These are phyloP conservation scores for Pseudogymnoascus destructans DNA, from an alignment of 2,329 filamentous ascomycete genomes.

Conservation along the genomic window DNA sequence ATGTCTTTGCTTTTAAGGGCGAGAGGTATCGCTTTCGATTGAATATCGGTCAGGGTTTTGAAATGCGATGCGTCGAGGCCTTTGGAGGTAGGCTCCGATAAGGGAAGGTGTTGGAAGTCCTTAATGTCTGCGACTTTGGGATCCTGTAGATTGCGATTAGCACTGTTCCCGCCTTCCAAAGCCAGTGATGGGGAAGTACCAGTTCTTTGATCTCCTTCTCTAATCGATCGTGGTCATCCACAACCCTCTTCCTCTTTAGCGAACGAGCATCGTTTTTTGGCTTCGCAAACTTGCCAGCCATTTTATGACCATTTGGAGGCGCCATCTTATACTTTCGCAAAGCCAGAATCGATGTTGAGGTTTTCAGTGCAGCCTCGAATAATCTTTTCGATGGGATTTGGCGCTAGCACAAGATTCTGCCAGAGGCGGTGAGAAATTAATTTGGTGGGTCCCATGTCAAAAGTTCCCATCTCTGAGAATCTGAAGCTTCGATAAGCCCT, in stretches of 20 bases:
- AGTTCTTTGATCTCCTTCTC: slow-evolving; percentile 23
- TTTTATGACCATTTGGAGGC: slow-evolving; percentile 15
- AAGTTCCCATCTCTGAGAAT: slow-evolving; percentile 6
- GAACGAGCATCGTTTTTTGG: slow-evolving; percentile 18
- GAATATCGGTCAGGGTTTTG: slow-evolving; percentile 81
- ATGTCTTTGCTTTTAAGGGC: slow-evolving; percentile 80
- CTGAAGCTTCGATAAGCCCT: slow-evolving; percentile 5
- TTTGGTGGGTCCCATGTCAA: slow-evolving; percentile 9
- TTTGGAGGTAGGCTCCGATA: slow-evolving; percentile 65
- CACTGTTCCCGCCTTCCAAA: neutral
- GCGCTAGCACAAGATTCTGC: slow-evolving; percentile 1
- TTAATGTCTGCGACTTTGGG: slow-evolving; percentile 30
- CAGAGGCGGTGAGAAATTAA: slow-evolving; percentile 7
- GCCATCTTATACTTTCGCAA: slow-evolving; percentile 18
- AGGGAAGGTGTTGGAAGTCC: slow-evolving; percentile 70
- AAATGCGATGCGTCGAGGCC: slow-evolving; percentile 83
- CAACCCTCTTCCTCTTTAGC: slow-evolving; percentile 25
- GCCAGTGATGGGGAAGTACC: slow-evolving; percentile 16
- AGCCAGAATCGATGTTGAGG: slow-evolving; percentile 10
- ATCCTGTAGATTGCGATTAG: slow-evolving; percentile 20
- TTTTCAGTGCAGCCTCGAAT: slow-evolving; percentile 10
- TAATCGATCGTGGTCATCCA: slow-evolving; percentile 23
- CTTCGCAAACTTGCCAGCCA: slow-evolving; percentile 2
- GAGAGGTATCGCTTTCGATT: slow-evolving; percentile 75
- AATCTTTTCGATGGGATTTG: slow-evolving; percentile 13